Percentiles rank a stretch among this genome's conserved stretches.
Conservation (phyloP, 768 basidiomycete species). For the Naganishia onofrii region DNA sequence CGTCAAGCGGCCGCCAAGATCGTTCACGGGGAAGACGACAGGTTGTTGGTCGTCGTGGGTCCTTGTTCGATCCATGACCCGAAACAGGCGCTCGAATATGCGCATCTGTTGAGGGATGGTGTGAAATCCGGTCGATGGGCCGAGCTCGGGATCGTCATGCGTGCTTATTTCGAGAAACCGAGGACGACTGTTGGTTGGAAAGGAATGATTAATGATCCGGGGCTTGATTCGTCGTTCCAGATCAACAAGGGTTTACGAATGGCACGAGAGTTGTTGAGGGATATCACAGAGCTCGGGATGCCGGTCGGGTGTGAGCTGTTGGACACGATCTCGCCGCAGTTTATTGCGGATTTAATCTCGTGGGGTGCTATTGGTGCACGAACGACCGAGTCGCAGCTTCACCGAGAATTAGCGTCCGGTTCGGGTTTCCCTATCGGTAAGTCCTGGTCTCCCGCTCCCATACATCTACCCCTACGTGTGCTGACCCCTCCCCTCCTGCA, state of each 20-base stretch:
- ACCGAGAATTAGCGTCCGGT: constrained; percentile 54
- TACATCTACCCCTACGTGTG: too few species aligned
- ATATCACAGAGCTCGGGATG: constrained; percentile 83
- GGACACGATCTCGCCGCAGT: constrained; percentile 55
- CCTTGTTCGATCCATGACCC: constrained; percentile 94
- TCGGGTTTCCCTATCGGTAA: constrained; percentile 87
- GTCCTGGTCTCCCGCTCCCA: not conserved
- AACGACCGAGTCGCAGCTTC: constrained; percentile 53
- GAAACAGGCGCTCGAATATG: constrained; percentile 82
- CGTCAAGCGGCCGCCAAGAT: constrained; percentile 76
- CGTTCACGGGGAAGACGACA: constrained; percentile 83
- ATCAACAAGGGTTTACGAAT: constrained; percentile 93
- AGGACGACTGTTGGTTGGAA: constrained; percentile 98
- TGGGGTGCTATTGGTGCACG: constrained; percentile 66
- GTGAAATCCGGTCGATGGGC: constrained; percentile 69
- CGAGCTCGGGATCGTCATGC: constrained; percentile 92
- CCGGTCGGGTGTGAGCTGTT: constrained; percentile 97
- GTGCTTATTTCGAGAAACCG: constrained; percentile 94
- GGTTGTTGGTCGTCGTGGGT: constrained; percentile 85
- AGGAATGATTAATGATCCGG: constrained; percentile 93
- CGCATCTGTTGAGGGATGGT: constrained; percentile 71
- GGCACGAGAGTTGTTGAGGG: constrained; percentile 79
- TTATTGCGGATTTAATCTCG: constrained; percentile 52
- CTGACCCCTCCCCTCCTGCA: not conserved
- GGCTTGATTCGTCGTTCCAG: constrained; percentile 83